phyloP scores from a whole-genome alignment of 768 basidiomycete species.

The Suillus variegatus region DNA sequence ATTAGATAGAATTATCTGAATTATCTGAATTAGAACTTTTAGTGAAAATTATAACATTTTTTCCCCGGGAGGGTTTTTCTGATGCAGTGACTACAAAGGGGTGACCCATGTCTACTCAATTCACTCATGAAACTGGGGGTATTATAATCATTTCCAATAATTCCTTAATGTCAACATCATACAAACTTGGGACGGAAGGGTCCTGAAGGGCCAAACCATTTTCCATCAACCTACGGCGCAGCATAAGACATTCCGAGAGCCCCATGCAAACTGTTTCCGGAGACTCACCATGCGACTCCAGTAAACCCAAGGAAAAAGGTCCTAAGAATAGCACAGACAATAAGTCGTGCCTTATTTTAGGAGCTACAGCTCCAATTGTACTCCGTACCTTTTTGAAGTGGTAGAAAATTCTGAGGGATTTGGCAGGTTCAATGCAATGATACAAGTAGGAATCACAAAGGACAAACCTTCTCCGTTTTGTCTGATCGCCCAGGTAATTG shows the following conservation, averaged over 20 bases:
- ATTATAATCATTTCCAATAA: not conserved
- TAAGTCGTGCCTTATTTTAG: not conserved
- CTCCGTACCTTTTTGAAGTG: constrained; percentile 75
- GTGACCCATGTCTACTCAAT: too few relatives aligned
- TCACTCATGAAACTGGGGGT: too few relatives aligned
- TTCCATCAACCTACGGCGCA: constrained; percentile 36
- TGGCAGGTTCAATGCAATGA: constrained; percentile 11
- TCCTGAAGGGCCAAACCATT: constrained; percentile 51
- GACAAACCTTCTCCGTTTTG: constrained; percentile 68
- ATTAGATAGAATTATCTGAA: too few relatives aligned
- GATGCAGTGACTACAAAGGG: too few relatives aligned
- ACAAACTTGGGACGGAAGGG: constrained; percentile 40
- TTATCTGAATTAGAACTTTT: too few relatives aligned
- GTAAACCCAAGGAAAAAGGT: constrained; percentile 54
- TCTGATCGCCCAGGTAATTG: constrained; percentile 67
- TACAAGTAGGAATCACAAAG: not conserved
- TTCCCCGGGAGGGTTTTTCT: too few relatives aligned
- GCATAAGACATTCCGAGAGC: constrained; percentile 76
- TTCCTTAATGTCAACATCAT: constrained; percentile 12
- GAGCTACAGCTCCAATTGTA: not conserved
- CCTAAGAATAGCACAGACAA: constrained; percentile 17
- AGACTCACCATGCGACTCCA: constrained; percentile 69
- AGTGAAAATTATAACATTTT: too few relatives aligned
- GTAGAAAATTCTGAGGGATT: constrained; percentile 64
- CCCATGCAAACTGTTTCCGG: constrained; percentile 36